Percentiles rank a stretch among this genome's conserved stretches.
Evolutionary conservation across 2,329 filamentous ascomycete species (phyloP).

Genomic region (Daldinia eschscholtzii): DNA sequence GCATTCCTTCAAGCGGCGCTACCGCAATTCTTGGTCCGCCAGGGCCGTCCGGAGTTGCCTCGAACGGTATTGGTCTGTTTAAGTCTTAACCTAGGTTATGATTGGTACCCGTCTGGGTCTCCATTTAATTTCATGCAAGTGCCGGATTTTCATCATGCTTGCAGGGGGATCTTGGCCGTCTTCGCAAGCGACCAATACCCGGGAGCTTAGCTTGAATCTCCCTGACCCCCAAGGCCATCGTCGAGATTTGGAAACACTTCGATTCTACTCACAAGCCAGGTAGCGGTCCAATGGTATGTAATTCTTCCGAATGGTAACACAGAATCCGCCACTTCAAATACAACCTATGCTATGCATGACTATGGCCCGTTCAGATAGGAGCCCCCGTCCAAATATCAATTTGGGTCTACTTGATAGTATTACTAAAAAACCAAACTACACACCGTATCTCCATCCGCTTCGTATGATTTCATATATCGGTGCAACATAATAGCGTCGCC

Average conservation of each 20-base stretch:
- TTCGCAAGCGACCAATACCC: slow-evolving; percentile 24
- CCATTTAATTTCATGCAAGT: slow-evolving; percentile 45
- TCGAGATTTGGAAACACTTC: slow-evolving; percentile 8
- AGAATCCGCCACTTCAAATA: slow-evolving; percentile 14
- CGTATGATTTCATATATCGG: slow-evolving; percentile 24
- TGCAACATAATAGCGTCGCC: slow-evolving; percentile 25
- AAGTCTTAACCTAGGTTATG: slow-evolving; percentile 14
- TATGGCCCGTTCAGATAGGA: slow-evolving; percentile 4
- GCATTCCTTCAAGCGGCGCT: slow-evolving; percentile 30
- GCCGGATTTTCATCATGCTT: slow-evolving; percentile 35
- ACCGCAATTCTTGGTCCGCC: slow-evolving; percentile 23
- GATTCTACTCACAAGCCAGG: neutral
- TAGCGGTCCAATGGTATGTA: slow-evolving; percentile 26
- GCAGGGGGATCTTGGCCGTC: slow-evolving; percentile 34
- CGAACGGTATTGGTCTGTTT: slow-evolving; percentile 14
- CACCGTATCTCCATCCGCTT: slow-evolving; percentile 17
- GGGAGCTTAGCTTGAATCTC: slow-evolving; percentile 7
- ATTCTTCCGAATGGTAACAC: slow-evolving; percentile 24
- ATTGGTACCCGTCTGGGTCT: slow-evolving; percentile 31
- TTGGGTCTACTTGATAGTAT: slow-evolving; percentile 9
- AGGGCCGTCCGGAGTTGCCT: slow-evolving; percentile 38
- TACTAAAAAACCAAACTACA: slow-evolving; percentile 26
- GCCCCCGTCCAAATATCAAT: neutral
- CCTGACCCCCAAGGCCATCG: slow-evolving; percentile 8
- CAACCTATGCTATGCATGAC: slow-evolving; percentile 26